These are phyloP conservation scores for Agaricales sp. DNA, from an alignment of 1,284 basidiomycete species.

Conservation along the genomic window DNA sequence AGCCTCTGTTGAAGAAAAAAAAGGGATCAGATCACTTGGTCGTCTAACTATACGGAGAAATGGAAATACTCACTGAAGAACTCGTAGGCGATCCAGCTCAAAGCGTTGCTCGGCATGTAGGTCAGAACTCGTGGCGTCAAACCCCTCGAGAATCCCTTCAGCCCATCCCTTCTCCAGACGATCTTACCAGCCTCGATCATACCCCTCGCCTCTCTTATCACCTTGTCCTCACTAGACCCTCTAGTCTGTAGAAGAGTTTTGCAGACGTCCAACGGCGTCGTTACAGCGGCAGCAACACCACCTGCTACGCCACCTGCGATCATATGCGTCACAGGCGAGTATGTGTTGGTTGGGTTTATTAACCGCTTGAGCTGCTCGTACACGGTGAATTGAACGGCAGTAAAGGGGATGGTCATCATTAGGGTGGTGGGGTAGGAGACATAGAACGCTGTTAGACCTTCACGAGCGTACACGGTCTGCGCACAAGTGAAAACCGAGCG, in stretches of 20 bases:
- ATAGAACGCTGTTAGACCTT: conserved; percentile 92
- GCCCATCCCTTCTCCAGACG: conserved; percentile 80
- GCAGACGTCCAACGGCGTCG: conserved; percentile 97
- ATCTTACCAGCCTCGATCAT: conserved; percentile 87
- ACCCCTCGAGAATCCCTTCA: conserved; percentile 82
- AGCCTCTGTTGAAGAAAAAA: not conserved
- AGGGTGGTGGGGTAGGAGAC: conserved; percentile 98
- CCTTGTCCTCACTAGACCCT: conserved; percentile 71
- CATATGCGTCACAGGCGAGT: conserved; percentile 90
- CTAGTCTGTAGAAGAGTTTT: conserved; percentile 96
- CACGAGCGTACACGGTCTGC: conserved; percentile 71
- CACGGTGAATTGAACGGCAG: conserved; percentile 94
- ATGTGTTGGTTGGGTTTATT: conserved; percentile 79
- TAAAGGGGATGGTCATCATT: conserved; percentile 96
- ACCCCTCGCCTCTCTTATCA: conserved; percentile 78
- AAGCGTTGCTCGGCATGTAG: conserved; percentile 94
- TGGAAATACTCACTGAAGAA: conserved; percentile 78
- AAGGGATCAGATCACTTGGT: too few species aligned
- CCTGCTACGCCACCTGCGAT: conserved; percentile 88
- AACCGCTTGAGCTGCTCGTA: conserved; percentile 91
- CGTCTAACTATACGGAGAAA: not conserved
- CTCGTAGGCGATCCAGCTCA: conserved; percentile 96
- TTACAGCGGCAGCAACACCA: conserved; percentile 90
- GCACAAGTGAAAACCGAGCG: conserved; percentile 80
- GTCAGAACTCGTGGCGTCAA: conserved; percentile 89